Evolutionary conservation across 345 rosid genomes (phyloP).

Genomic region (Eutrema japonicum): DNA sequence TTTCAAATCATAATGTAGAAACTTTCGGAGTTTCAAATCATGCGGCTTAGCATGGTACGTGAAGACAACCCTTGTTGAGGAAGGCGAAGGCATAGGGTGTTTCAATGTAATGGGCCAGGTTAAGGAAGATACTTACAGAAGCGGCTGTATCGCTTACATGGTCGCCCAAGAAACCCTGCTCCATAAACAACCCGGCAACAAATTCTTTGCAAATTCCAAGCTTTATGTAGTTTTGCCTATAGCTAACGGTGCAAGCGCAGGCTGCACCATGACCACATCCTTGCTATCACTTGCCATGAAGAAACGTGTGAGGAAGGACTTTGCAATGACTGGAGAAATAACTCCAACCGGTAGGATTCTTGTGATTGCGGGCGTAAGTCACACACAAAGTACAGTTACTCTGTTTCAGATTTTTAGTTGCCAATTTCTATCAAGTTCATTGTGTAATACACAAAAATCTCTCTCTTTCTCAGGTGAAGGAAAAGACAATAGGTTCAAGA

Average conservation of each 20-base stretch:
- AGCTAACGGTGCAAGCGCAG: slow-evolving; percentile 91
- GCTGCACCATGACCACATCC: slow-evolving; percentile 91
- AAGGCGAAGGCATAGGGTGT: slow-evolving; percentile 78
- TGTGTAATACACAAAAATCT: background rate
- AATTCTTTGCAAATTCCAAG: slow-evolving; percentile 66
- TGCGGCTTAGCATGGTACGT: slow-evolving; percentile 91
- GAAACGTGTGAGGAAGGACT: slow-evolving; percentile 65
- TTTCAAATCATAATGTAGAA: no score
- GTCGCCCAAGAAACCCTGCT: slow-evolving; percentile 64
- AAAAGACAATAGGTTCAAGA: slow-evolving; percentile 89
- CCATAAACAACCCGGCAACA: slow-evolving; percentile 62
- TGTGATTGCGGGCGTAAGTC: slow-evolving; percentile 86
- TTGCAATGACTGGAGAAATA: slow-evolving; percentile 91
- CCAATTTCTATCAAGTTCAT: background rate
- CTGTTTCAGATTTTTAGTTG: background rate
- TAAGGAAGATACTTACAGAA: slow-evolving; percentile 53
- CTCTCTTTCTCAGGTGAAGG: slow-evolving; percentile 66
- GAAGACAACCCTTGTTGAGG: slow-evolving; percentile 74
- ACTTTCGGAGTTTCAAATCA: no score
- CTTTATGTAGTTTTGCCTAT: slow-evolving; percentile 86
- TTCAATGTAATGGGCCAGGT: slow-evolving; percentile 76
- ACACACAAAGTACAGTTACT: background rate
- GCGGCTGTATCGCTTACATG: slow-evolving; percentile 55
- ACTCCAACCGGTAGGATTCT: slow-evolving; percentile 77
- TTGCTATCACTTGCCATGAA: slow-evolving; percentile 81